Evolutionary conservation across 768 basidiomycete genomes (phyloP), one percentile per base, ranked within the genome.

Genomic region (Sarcomyxa edulis): DNA sequence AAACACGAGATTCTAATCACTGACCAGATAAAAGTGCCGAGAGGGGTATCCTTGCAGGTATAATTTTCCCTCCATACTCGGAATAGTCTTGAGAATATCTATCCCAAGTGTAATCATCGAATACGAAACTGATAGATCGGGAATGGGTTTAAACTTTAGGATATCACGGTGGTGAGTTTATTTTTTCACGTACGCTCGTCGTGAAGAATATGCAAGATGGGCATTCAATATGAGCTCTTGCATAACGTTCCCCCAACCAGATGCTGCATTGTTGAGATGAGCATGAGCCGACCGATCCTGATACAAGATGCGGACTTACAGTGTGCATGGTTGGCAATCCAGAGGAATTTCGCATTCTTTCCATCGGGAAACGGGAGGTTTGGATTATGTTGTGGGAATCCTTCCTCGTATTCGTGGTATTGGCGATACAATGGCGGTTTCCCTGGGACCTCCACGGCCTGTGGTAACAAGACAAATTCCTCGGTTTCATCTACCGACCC

Each of bases 231-330:
- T 37, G 41, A 76, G 65, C 42, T 80, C 78, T 43, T 82, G 75
- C 63, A 81, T 60, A 7, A 56, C 65, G 38, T 83, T 83, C 2
- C 78, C 79, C 76, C 76, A 81, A 3, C 80, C 81, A 29, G 68
- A 63, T 7, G 50, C 75, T 75, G 32, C 32, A 14, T 16, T 14
- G 20, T n/a, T 6, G 4, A 34, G 15, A 34, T 5, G 15, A 3
- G 6, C 32, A 15, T 19, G n/a, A 5, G 12, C 6, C 8, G 8
- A 33, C 5, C 12, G 14, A 19, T 5, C 15, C 32, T 5, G 6
- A 34, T 11, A 3, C 32, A 14, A 15, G 20, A 15, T n/a, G n/a
- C n/a, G 32, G 12, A 34, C 32, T 19, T 15, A n/a, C n/a, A n/a
- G n/a, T 15, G 14, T 34, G 20, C 32, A 34, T 34, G 32, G 19